Evolutionary conservation across 306 rosid species (phyloP).

Genomic region (Abrus pulchellus): DNA sequence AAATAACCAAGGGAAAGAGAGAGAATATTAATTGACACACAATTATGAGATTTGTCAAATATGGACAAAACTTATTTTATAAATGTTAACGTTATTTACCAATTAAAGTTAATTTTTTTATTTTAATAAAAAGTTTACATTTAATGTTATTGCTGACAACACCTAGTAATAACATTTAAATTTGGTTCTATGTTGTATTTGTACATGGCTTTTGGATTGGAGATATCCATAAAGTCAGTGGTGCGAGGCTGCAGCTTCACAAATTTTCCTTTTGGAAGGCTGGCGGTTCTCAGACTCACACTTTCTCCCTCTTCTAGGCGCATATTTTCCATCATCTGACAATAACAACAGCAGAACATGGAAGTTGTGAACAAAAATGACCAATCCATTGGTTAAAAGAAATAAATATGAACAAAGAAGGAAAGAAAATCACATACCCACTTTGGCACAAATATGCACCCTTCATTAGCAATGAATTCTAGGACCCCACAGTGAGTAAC

Average conservation of each 20-base stretch:
- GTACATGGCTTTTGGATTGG: conserved; percentile 62
- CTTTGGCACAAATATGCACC: conserved; percentile 53
- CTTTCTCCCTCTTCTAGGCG: conserved; percentile 53
- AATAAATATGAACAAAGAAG: conserved; percentile 10
- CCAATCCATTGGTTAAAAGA: neutral
- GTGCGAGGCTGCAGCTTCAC: conserved; percentile 73
- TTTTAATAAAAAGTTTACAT: too few species aligned
- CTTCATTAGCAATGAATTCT: conserved; percentile 71
- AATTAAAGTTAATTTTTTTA: too few species aligned
- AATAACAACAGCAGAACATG: neutral
- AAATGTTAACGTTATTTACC: too few species aligned
- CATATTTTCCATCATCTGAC: conserved; percentile 73
- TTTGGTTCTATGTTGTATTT: too few species aligned
- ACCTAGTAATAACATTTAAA: too few species aligned
- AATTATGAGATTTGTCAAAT: neutral
- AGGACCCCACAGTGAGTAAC: conserved; percentile 66
- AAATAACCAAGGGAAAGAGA: conserved; percentile 17
- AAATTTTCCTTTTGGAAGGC: conserved; percentile 55
- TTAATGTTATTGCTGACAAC: too few species aligned
- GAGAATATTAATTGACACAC: neutral
- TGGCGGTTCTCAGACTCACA: conserved; percentile 54
- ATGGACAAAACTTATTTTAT: too few species aligned
- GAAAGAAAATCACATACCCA: conserved; percentile 50
- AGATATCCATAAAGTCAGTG: conserved; percentile 61
- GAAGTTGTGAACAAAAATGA: conserved; percentile 18